Percentiles rank a stretch among this genome's conserved stretches.
Conservation (phyloP, 768 basidiomycete genomes). For the Clathrus columnatus region DNA sequence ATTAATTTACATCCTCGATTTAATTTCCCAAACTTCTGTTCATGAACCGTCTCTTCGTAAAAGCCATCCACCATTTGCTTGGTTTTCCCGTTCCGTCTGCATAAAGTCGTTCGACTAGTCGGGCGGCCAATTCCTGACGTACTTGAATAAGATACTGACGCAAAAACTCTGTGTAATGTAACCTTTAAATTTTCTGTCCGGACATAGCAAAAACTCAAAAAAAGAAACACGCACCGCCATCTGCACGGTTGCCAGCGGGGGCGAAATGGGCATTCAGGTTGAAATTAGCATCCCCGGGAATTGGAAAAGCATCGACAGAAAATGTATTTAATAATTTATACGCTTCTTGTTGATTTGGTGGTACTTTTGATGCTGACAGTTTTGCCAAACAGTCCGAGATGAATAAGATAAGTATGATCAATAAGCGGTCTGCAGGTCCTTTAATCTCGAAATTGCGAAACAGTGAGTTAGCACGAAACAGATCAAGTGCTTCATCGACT, state of each 20-base stretch:
- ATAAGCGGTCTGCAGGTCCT: constrained; percentile 87
- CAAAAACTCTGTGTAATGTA: constrained; percentile 56
- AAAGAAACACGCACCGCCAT: constrained; percentile 53
- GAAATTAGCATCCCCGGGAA: constrained; percentile 96
- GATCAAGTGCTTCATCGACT: constrained; percentile 90
- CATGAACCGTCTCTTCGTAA: constrained; percentile 97
- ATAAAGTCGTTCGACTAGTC: constrained; percentile 83
- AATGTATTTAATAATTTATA: constrained; percentile 82
- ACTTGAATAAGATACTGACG: constrained; percentile 88
- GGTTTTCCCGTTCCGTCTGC: constrained; percentile 90
- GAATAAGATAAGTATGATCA: constrained; percentile 96
- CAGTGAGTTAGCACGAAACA: constrained; percentile 97
- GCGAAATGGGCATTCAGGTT: constrained; percentile 89
- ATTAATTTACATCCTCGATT: constrained; percentile 14
- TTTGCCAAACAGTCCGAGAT: constrained; percentile 95
- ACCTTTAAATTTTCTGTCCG: neutral
- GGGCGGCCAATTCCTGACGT: constrained; percentile 82
- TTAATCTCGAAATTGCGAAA: constrained; percentile 99
- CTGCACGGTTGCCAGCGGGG: constrained; percentile 61
- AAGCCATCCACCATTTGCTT: constrained; percentile 99
- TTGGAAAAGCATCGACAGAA: constrained; percentile 85
- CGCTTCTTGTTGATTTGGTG: constrained; percentile 75
- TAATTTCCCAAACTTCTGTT: constrained; percentile 76
- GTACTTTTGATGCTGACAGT: constrained; percentile 62
- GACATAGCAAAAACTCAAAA: neutral